A percentile compares a stretch with the other conserved stretches of the same genome.
These are phyloP conservation scores for Phytophthora litchii DNA, from an alignment of 352 stramenopile genomes.

Conservation along the genomic window DNA sequence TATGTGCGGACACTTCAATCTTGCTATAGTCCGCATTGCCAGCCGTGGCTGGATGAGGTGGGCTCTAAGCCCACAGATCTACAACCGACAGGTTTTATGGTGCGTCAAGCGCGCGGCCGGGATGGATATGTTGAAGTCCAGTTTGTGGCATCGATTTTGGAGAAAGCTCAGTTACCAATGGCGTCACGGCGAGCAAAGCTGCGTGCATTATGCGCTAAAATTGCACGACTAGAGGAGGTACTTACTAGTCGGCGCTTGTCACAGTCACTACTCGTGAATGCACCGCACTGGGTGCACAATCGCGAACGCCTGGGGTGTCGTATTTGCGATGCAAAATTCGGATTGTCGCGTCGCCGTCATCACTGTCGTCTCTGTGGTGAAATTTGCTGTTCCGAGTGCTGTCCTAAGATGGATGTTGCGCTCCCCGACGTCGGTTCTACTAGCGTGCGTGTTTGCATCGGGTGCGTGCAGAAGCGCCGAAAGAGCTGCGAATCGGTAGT, in stretches of 20 bases:
- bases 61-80: slow-evolving; percentile 52
- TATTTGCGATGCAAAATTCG: slow-evolving; percentile 71
- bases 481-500: slow-evolving; percentile 48
- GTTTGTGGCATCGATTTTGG: slow-evolving; percentile 76
- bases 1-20: slow-evolving; percentile 76
- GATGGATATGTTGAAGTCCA: slow-evolving; percentile 75
- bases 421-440: slow-evolving; percentile 65
- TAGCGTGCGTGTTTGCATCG: slow-evolving; percentile 72
- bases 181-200: slow-evolving; percentile 61
- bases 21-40: slow-evolving; percentile 62
- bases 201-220: slow-evolving; percentile 53
- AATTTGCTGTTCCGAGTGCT: slow-evolving; percentile 79
- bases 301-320: slow-evolving; percentile 61
- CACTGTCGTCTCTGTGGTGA: slow-evolving; percentile 82
- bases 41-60: slow-evolving; percentile 71
- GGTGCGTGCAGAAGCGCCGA: slow-evolving; percentile 63
- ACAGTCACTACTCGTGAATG: slow-evolving; percentile 67
- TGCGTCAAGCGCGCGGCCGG: slow-evolving; percentile 51
- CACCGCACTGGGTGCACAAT: slow-evolving; percentile 75
- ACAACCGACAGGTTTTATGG: slow-evolving; percentile 79
- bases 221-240: slow-evolving; percentile 71
- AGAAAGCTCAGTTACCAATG: slow-evolving; percentile 69
- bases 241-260: slow-evolving; percentile 74
- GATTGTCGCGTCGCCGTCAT: slow-evolving; percentile 71
- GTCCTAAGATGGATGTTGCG: slow-evolving; percentile 80